These are phyloP conservation scores for Euphorbia corollata DNA, from an alignment of 441 rosid species.

Conservation along the genomic window DNA sequence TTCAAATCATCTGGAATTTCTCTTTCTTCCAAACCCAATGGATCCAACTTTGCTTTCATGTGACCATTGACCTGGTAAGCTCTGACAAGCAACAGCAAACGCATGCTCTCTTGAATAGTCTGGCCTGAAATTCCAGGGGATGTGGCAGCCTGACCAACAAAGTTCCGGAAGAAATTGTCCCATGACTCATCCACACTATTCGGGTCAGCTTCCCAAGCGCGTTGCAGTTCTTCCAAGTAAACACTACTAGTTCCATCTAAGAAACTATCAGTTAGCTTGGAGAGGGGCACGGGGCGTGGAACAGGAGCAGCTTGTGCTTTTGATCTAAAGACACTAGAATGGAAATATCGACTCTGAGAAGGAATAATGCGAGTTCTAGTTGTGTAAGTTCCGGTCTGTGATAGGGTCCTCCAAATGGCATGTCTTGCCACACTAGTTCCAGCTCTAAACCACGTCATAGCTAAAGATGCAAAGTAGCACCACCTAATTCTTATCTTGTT, in stretches of 20 bases:
- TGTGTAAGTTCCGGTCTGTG: constrained; percentile 7
- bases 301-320: constrained; percentile 59
- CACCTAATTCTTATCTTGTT: background rate
- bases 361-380: constrained; percentile 5
- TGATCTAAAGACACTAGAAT: background rate
- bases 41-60: constrained; percentile 90
- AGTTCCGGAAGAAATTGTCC: constrained; percentile 93
- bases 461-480: background rate
- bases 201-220: constrained; percentile 92
- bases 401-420: constrained; percentile 7
- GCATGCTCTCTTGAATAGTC: constrained; percentile 97
- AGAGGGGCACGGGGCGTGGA: constrained; percentile 78
- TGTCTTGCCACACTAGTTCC: constrained; percentile 8
- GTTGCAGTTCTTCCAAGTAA: constrained; percentile 89
- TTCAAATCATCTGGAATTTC: constrained; percentile 77
- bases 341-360: background rate
- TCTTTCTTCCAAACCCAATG: constrained; percentile 65
- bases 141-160: constrained; percentile 94
- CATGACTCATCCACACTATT: constrained; percentile 94
- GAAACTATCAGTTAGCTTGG: constrained; percentile 83
- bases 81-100: constrained; percentile 68
- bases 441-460: constrained; percentile 20
- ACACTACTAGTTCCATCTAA: constrained; percentile 92
- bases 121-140: constrained; percentile 96
- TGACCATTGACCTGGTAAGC: constrained; percentile 98